Conservation (phyloP, 2,329 filamentous ascomycete genomes). For the Trichoderma asperellum region DNA sequence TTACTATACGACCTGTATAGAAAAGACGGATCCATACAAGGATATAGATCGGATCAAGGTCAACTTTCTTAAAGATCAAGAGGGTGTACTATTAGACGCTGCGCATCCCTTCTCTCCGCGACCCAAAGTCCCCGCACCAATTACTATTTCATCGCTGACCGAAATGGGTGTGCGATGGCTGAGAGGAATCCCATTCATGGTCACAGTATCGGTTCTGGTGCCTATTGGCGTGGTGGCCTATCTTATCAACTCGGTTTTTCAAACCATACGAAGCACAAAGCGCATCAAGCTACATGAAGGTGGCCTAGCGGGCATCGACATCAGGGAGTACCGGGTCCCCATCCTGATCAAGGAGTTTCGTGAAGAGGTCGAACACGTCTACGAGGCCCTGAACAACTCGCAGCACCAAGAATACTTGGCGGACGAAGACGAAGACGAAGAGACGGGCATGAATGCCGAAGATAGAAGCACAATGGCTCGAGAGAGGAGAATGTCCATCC, state of each 20-base stretch:
- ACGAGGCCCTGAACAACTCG: conserved; percentile 70
- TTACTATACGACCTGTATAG: conserved; percentile 81
- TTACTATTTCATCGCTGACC: conserved; percentile 41
- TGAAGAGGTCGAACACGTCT: conserved; percentile 75
- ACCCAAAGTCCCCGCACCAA: conserved; percentile 38
- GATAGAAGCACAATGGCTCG: conserved; percentile 48
- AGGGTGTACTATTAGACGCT: conserved; percentile 74
- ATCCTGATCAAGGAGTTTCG: conserved; percentile 76
- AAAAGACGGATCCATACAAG: conserved; percentile 75
- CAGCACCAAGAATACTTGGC: conserved; percentile 74
- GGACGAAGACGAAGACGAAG: conserved; percentile 54
- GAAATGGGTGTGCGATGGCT: conserved; percentile 44
- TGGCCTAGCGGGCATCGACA: conserved; percentile 68
- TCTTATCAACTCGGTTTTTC: conserved; percentile 74
- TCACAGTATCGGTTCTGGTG: conserved; percentile 70
- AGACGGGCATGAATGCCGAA: conserved; percentile 42
- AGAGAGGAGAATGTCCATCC: conserved; percentile 48
- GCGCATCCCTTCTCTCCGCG: conserved; percentile 61
- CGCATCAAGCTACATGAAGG: conserved; percentile 77
- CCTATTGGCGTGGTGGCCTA: conserved; percentile 74
- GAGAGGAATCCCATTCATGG: conserved; percentile 63
- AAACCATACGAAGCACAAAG: conserved; percentile 73
- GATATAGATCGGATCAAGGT: conserved; percentile 69
- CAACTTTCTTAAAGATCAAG: conserved; percentile 75
- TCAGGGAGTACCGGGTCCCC: conserved; percentile 74